Conservation (phyloP, 129 eudicot genomes). For the Artemisia tridentata region DNA sequence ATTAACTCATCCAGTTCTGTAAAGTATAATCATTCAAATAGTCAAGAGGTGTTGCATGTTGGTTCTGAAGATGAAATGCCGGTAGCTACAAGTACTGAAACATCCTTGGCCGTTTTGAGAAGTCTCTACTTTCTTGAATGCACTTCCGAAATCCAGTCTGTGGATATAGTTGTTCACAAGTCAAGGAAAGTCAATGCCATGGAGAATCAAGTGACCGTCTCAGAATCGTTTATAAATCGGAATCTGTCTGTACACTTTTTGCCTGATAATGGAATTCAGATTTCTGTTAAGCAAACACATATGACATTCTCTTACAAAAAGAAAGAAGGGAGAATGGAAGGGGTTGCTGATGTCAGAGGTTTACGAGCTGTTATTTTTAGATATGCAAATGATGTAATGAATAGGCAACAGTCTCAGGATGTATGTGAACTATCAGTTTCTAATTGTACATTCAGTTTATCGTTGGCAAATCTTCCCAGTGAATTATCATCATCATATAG, state of each 20-base stretch:
- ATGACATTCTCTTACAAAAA: slow-evolving; percentile 35
- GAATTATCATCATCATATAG: slow-evolving; percentile 16
- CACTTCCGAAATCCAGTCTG: slow-evolving; percentile 50
- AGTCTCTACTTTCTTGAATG: slow-evolving; percentile 32
- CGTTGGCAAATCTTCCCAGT: slow-evolving; percentile 38
- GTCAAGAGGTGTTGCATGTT: slow-evolving; percentile 30
- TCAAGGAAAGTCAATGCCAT: slow-evolving; percentile 40
- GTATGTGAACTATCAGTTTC: slow-evolving; percentile 63
- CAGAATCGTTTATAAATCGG: slow-evolving; percentile 28
- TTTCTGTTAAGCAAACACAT: slow-evolving; percentile 38
- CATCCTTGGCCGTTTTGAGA: slow-evolving; percentile 25
- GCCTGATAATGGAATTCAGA: slow-evolving; percentile 56
- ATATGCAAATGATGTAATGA: slow-evolving; percentile 37
- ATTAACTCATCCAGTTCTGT: slow-evolving; percentile 28
- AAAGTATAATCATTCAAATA: slow-evolving; percentile 24
- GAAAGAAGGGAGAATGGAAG: slow-evolving; percentile 38
- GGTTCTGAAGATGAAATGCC: slow-evolving; percentile 36
- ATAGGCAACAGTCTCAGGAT: slow-evolving; percentile 34
- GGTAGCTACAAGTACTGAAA: slow-evolving; percentile 25
- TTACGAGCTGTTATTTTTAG: slow-evolving; percentile 44
- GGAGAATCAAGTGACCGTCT: slow-evolving; percentile 29
- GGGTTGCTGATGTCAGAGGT: slow-evolving; percentile 42
- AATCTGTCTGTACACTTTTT: slow-evolving; percentile 39
- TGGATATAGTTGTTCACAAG: slow-evolving; percentile 55
- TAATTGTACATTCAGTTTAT: slow-evolving; percentile 38